phyloP scores from a whole-genome alignment of 2,329 filamentous ascomycete species.

The Mycosphaerella arachidis region DNA sequence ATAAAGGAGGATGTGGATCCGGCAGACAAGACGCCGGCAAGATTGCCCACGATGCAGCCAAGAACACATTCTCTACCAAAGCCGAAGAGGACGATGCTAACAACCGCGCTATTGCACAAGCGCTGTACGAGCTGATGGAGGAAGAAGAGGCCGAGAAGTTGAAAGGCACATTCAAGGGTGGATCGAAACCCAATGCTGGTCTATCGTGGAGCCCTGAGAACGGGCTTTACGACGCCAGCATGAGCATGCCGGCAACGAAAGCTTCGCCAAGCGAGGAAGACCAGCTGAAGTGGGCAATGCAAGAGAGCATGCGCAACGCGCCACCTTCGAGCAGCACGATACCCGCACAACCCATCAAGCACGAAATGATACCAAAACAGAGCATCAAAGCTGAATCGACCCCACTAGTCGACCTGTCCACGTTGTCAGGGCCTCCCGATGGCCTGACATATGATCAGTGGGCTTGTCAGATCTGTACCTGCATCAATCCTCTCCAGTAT shows the following conservation, averaged over 20 bases:
- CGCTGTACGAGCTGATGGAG: slow-evolving; percentile 79
- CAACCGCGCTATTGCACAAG: slow-evolving; percentile 78
- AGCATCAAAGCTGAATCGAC: slow-evolving; percentile 4
- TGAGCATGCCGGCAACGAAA: slow-evolving; percentile 1
- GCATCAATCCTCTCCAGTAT: slow-evolving; percentile 56
- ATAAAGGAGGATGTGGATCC: slow-evolving; percentile 67
- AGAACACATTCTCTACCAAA: slow-evolving; percentile 73
- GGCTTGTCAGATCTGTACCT: slow-evolving; percentile 59
- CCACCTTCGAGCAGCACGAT: slow-evolving; percentile 3
- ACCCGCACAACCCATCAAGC: slow-evolving; percentile 9
- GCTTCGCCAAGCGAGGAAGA: slow-evolving; percentile 32
- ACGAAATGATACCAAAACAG: slow-evolving; percentile 4
- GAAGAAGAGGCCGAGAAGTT: slow-evolving; percentile 59
- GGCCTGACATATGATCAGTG: slow-evolving; percentile 38
- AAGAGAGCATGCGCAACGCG: slow-evolving; percentile 26
- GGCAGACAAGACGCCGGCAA: slow-evolving; percentile 62
- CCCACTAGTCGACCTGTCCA: slow-evolving; percentile 24
- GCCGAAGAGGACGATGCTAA: slow-evolving; percentile 88
- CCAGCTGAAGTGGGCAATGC: slow-evolving; percentile 35
- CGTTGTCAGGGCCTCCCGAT: slow-evolving; percentile 33
- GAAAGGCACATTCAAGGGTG: slow-evolving; percentile 52
- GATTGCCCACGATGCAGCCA: slow-evolving; percentile 62
- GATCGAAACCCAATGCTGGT: slow-evolving; percentile 50
- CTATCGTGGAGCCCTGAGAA: slow-evolving; percentile 35
- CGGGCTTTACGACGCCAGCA: slow-evolving; percentile 32